Base-by-base conservation (phyloP, 495 filamentous ascomycete genomes). In the Aspergillus biplanus region DNA sequence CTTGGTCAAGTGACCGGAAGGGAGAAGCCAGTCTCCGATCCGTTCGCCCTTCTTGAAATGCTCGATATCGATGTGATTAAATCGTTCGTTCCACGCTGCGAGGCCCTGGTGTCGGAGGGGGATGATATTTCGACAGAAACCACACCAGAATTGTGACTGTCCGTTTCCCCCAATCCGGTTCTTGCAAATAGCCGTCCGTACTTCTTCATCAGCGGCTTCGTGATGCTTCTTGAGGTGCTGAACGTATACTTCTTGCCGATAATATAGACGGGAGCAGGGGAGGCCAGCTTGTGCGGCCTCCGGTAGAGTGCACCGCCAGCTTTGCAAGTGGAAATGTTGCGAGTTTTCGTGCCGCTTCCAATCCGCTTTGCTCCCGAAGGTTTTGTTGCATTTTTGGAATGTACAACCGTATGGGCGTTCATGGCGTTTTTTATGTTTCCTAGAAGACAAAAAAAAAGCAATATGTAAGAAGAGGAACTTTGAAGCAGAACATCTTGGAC, bases 321-420 rank as follows among this genome's bases (percentile, higher is more conserved):
- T 82, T 63, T 92, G 88, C 3, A 85, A 68, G 65, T 89, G 86
- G 64, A 86, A 89, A 69, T 97, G 94, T 71, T 96, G 92, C 32
- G 87, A 90, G 65, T 88, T 92, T 67, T 98, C 94, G 71, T 98
- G 94, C 7, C 95, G 88, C 74, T 97, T 97, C 95, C 94, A 97
- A 76, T 97, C 94, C 49, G 92, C 92, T 71, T 97, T 97, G 78
- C 90, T 93, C 39, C 95, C 94, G 66, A 97, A 97, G 4, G 75
- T 83, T 65, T 92, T 95, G 52, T 79, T 77, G 69, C 95, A 97
- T 18, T 78, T 78, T 9, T 80, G 71, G 52, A 87, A 92, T 7
- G 94, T 97, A 76, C 94, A 97, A 48, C 89, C 91, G 68, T 95
- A 98, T 0, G 93, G 95, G 58, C 89, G 87, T 31, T 87, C 83